These are phyloP conservation scores for Ilex asprella DNA, from an alignment of 257 asterid species.

Conservation along the genomic window DNA sequence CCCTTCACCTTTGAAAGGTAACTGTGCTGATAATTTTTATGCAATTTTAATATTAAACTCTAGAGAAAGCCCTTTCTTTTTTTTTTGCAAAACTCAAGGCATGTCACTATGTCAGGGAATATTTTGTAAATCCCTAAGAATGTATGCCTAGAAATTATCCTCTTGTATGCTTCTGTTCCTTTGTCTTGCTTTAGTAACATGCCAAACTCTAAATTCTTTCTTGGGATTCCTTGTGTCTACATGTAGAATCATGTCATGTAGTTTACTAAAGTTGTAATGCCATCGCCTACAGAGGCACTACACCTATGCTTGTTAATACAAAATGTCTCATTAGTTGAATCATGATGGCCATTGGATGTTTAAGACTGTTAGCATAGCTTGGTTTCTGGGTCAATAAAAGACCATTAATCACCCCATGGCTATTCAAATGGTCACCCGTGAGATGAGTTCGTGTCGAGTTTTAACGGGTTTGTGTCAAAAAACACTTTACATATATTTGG, in stretches of 20 bases:
- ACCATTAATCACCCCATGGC: too few relatives aligned
- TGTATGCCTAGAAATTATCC: slow-evolving; percentile 28
- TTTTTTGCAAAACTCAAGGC: slow-evolving; percentile 29
- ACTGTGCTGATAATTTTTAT: slow-evolving; percentile 52
- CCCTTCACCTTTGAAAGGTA: slow-evolving; percentile 24
- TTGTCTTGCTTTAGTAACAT: slow-evolving; percentile 74
- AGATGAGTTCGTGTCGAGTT: too few relatives aligned
- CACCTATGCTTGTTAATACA: too few relatives aligned
- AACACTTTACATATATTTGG: too few relatives aligned
- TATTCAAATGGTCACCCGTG: too few relatives aligned
- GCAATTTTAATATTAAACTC: slow-evolving; percentile 24
- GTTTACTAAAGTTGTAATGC: slow-evolving; percentile 17
- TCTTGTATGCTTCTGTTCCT: slow-evolving; percentile 26
- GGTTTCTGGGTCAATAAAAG: too few relatives aligned
- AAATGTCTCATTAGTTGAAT: too few relatives aligned
- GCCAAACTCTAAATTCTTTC: slow-evolving; percentile 56
- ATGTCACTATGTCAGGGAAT: slow-evolving; percentile 38
- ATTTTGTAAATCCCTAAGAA: slow-evolving; percentile 59
- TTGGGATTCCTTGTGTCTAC: slow-evolving; percentile 47
- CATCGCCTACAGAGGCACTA: too few relatives aligned
- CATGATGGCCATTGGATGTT: background rate
- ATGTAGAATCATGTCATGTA: slow-evolving; percentile 13
- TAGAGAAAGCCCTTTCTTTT: slow-evolving; percentile 16
- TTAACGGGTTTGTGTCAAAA: too few relatives aligned
- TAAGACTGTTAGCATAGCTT: too few relatives aligned